These are phyloP conservation scores for Diospyros lotus DNA, from an alignment of 148 eudicot genomes.

Conservation along the genomic window DNA sequence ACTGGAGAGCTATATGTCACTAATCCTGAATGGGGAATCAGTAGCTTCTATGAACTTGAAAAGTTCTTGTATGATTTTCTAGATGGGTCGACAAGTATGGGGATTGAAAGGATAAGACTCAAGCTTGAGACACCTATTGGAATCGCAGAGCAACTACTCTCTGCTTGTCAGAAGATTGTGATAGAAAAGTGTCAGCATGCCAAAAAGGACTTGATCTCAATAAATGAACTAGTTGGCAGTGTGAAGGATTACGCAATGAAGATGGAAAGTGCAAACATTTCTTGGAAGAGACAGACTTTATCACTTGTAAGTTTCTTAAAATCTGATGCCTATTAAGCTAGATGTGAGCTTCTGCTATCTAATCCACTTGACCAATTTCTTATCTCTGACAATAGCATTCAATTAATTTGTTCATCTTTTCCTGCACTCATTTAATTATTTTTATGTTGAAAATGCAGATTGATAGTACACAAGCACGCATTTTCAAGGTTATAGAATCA, in stretches of 20 bases:
- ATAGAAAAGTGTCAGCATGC: slow-evolving; percentile 69
- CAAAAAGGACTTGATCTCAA: slow-evolving; percentile 54
- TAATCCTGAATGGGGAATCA: slow-evolving; percentile 26
- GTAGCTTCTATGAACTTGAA: slow-evolving; percentile 65
- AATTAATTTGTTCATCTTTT: background rate
- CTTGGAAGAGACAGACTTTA: slow-evolving; percentile 73
- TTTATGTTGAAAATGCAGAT: slow-evolving; percentile 44
- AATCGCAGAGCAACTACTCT: slow-evolving; percentile 81
- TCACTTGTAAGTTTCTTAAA: slow-evolving; percentile 55
- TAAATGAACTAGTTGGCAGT: slow-evolving; percentile 57
- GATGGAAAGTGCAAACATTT: slow-evolving; percentile 63
- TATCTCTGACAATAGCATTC: background rate
- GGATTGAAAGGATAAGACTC: slow-evolving; percentile 83
- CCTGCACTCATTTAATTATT: background rate
- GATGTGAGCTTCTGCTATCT: slow-evolving; percentile 6
- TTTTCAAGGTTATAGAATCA: slow-evolving; percentile 67
- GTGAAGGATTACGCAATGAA: slow-evolving; percentile 44
- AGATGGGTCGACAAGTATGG: slow-evolving; percentile 78
- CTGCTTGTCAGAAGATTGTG: slow-evolving; percentile 71
- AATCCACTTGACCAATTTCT: background rate
- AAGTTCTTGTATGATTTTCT: slow-evolving; percentile 67
- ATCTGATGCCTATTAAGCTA: background rate
- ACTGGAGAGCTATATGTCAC: slow-evolving; percentile 20
- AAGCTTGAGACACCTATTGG: slow-evolving; percentile 86
- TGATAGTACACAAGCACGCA: slow-evolving; percentile 54